Base-by-base conservation (phyloP, 495 filamentous ascomycete genomes). In the Annulohypoxylon stygium region DNA sequence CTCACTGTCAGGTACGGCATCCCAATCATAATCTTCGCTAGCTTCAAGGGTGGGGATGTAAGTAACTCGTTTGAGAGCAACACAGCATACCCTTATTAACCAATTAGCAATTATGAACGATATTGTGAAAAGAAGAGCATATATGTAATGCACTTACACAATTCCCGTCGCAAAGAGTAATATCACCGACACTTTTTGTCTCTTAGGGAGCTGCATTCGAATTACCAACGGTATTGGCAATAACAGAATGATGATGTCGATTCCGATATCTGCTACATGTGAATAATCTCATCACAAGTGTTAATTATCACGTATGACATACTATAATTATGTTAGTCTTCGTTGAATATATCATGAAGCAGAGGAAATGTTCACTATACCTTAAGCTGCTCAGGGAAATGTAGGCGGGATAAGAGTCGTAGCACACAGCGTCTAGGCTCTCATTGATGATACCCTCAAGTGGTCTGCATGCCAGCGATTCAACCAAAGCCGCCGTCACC, bases 141-240 rank as follows among this genome's bases (percentile, higher is more conserved):
- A 20, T 7, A 69, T 20, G 4, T 43, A 14, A 43, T 43, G 53
- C 65, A 79, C 85, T 47, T 74, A 88, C 86, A 87, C 84, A 77
- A 78, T 80, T 61, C 86, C 86, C 2, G 86, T 76, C 0, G 83
- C 82, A 67, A 88, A 86, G 30, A 88, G 78, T 8, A 71, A 76
- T 63, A 81, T 81, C 5, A 88, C 67, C 6, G 83, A 85, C 37
- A 86, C 34, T 74, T 84, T 86, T 57, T 88, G 85, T 30, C 79
- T 78, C 39, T 23, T 80, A 0, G 86, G 83, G n/a, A 88, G 70
- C 62, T 87, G 84, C 16, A 87, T 76, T 25, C 75, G 79, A 55
- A 76, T 80, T 11, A 87, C 76, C 34, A 85, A 80, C 0, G 84
- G 86, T 78, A 88, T 85, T 2, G 86, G 86, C 26, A 85, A 79